Base-by-base conservation (phyloP, 768 basidiomycete genomes). In the Termitomyces sp. region DNA sequence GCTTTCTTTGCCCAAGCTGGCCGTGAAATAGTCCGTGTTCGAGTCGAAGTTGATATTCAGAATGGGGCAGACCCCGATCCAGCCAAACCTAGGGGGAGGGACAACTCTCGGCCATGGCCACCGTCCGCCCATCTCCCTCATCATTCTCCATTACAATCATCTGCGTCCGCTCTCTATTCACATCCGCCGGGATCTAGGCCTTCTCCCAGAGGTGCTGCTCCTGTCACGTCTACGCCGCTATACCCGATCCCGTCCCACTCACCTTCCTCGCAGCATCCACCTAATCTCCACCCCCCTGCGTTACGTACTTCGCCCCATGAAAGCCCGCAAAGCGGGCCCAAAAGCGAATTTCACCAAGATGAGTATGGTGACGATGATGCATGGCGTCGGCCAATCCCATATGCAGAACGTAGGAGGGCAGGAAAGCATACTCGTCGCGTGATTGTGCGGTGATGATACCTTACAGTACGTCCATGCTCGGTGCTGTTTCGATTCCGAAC, bases 1-100 rank as follows among this genome's bases (percentile, higher is more conserved):
- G 85, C 84, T 8, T 91, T 88, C 68, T 91, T 91, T 60, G 87
- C 87, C 1, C 82, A 87, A 62, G 85, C 85, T 0, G 88, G 87
- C 22, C 84, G 81, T 57, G 88, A 89, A 67, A 87, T 90, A 60
- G 81, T 90, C 41, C 83, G 87, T 26, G 84, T 88, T 28, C 79
- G 84, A 24, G 78, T 88, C 40, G 87, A 89, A 65, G 76, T 88
- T 53, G 87, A 88, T 67, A 67, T 84, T 38, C 62, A 61, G 52
- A 72, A 71, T 58, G 71, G 66, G 40, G 59, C 60, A 17, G 70
- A 73, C 40, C 37, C 65, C 6, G 74, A 72, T 43, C 60, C 61
- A 34, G 47, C 53, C 35, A 66, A 66, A 54, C 53, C 60, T 46
- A 67, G 55, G 55, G 70, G 58, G 22, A 60, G 53, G 42, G 60